phyloP scores from a whole-genome alignment of 2,329 filamentous ascomycete genomes.

The Cryphonectria carpinicola region DNA sequence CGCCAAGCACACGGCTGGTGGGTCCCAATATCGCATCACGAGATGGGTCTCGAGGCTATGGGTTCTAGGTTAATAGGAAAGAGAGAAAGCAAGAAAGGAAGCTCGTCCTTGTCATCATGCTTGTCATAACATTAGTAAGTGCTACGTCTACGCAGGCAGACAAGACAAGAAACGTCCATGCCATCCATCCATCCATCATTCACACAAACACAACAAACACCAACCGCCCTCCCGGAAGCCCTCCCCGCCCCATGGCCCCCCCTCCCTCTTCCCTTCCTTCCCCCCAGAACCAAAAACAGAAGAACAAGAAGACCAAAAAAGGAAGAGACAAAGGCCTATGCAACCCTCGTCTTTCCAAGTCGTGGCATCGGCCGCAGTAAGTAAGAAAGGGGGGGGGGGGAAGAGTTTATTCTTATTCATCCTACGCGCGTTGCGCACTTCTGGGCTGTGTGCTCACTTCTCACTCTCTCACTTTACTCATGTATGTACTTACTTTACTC shows the following conservation, averaged over 20 bases:
- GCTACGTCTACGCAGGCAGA: background rate
- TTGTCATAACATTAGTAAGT: background rate
- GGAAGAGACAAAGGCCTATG: background rate
- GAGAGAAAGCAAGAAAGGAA: background rate
- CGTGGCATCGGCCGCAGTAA: background rate
- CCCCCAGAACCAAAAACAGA: background rate
- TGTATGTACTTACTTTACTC: background rate
- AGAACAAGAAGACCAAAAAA: background rate
- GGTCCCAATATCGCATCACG: constrained; percentile 10
- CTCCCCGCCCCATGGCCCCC: background rate
- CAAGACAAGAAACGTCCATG: background rate
- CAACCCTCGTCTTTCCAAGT: background rate
- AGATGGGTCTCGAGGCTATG: background rate
- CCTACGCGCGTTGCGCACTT: background rate
- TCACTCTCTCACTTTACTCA: no score
- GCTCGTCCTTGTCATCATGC: background rate
- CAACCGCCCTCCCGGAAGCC: background rate
- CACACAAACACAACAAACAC: no score
- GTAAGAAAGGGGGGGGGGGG: no score
- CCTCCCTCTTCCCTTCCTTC: no score
- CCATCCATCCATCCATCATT: background rate
- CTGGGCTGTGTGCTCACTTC: background rate
- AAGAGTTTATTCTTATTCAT: constrained; percentile 3
- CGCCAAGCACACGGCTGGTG: background rate
- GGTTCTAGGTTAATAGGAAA: background rate